Evolutionary conservation across 73 alveolate genomes (phyloP).

Genomic region (Stentor roeselii): DNA sequence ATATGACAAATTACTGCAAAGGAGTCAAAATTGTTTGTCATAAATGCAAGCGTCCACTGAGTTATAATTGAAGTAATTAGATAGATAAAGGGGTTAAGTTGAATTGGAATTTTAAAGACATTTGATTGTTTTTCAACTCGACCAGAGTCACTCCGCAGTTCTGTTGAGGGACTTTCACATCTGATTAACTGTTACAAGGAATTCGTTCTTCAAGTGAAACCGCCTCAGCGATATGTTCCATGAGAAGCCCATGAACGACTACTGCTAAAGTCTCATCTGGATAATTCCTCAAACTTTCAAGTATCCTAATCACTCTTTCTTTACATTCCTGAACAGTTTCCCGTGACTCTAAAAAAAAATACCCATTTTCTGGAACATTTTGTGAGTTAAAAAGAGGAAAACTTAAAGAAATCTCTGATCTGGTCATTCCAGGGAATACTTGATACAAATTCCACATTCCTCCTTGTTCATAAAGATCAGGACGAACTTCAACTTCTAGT

Average conservation of each 20-base stretch:
- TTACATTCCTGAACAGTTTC: not conserved
- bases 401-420: not conserved
- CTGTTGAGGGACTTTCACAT: too few relatives aligned
- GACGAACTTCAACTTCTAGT: not conserved
- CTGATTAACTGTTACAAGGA: too few relatives aligned
- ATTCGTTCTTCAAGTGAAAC: too few relatives aligned
- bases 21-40: constrained; percentile 15
- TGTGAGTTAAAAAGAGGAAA: not conserved
- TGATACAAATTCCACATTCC: not conserved
- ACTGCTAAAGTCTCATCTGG: not conserved
- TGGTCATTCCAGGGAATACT: not conserved
- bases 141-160: not conserved
- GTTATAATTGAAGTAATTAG: too few relatives aligned
- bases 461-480: not conserved
- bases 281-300: too few relatives aligned
- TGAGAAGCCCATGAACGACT: not conserved
- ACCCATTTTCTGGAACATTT: not conserved
- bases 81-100: too few relatives aligned
- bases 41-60: not conserved
- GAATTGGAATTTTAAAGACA: too few relatives aligned
- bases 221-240: too few relatives aligned
- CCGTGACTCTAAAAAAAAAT: not conserved
- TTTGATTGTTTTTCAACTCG: too few relatives aligned
- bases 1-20: constrained; percentile 14
- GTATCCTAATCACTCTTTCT: not conserved